phyloP scores from a whole-genome alignment of 441 rosid species.

The Erysimum cheiri region DNA sequence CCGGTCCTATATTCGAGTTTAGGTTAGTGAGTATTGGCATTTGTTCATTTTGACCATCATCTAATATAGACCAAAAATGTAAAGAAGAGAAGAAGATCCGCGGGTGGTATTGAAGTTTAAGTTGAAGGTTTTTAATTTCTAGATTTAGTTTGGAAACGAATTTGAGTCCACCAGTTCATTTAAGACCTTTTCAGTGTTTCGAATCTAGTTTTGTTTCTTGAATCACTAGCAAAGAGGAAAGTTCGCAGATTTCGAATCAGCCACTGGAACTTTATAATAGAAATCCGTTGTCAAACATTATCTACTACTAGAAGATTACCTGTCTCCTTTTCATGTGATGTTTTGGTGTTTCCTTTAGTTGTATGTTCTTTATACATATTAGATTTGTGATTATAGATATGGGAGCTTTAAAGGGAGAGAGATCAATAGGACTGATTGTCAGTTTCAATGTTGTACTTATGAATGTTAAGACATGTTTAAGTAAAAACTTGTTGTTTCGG shows the following conservation, averaged over 20 bases:
- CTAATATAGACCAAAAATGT: neutral
- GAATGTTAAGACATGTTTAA: neutral
- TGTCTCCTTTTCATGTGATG: slow-evolving; percentile 26
- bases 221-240: neutral
- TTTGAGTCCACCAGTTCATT: neutral
- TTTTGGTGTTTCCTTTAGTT: slow-evolving; percentile 5
- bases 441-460: neutral
- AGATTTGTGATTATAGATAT: neutral
- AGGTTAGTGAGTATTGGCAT: neutral
- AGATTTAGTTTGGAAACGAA: neutral
- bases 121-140: neutral
- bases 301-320: neutral
- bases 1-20: neutral
- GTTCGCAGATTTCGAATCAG: neutral
- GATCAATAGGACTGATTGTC: neutral
- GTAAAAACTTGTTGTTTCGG: slow-evolving; percentile 9
- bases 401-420: neutral
- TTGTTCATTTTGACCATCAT: neutral
- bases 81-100: neutral
- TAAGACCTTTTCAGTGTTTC: neutral
- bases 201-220: neutral
- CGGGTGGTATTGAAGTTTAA: slow-evolving; percentile 3
- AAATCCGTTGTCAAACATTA: neutral
- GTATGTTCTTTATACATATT: neutral
- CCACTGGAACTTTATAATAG: neutral